Conservation (phyloP, 2,329 filamentous ascomycete genomes). For the Xylariaceae sp. region DNA sequence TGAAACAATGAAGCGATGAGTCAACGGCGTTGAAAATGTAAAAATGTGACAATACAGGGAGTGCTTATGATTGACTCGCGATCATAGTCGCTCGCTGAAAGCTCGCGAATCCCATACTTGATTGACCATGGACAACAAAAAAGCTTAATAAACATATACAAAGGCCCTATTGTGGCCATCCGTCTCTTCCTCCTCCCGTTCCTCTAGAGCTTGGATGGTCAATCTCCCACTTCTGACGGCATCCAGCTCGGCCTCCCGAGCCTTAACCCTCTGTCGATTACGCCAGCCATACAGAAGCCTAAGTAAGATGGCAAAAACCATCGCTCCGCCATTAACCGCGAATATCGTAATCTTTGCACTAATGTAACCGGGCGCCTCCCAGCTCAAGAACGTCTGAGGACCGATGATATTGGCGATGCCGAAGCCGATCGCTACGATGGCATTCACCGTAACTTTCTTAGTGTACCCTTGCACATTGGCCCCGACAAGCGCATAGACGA, state of each 20-base stretch:
- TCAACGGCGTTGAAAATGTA: no score
- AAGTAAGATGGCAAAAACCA: slow-evolving; percentile 13
- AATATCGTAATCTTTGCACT: slow-evolving; percentile 53
- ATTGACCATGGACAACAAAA: no score
- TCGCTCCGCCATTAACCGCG: slow-evolving; percentile 30
- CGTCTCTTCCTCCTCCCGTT: slow-evolving; percentile 8
- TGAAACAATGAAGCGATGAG: no score
- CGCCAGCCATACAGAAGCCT: slow-evolving; percentile 20
- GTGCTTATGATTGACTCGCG: no score
- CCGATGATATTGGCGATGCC: slow-evolving; percentile 52
- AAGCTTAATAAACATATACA: slow-evolving; percentile 14
- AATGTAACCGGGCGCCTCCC: slow-evolving; percentile 47
- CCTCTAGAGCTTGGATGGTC: slow-evolving; percentile 2
- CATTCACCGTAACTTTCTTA: slow-evolving; percentile 33
- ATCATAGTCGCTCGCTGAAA: no score
- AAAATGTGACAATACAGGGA: no score
- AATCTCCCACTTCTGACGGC: slow-evolving; percentile 6
- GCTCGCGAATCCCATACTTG: no score
- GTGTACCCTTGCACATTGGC: slow-evolving; percentile 30
- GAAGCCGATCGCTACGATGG: slow-evolving; percentile 32
- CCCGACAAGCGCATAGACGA: slow-evolving; percentile 32
- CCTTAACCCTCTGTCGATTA: slow-evolving; percentile 8
- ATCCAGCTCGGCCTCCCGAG: slow-evolving; percentile 7
- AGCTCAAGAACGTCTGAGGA: slow-evolving; percentile 50
- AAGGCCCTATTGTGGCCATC: slow-evolving; percentile 10